These are phyloP conservation scores for Eucalyptus guilfoylei DNA, from an alignment of 345 rosid species.

Conservation along the genomic window DNA sequence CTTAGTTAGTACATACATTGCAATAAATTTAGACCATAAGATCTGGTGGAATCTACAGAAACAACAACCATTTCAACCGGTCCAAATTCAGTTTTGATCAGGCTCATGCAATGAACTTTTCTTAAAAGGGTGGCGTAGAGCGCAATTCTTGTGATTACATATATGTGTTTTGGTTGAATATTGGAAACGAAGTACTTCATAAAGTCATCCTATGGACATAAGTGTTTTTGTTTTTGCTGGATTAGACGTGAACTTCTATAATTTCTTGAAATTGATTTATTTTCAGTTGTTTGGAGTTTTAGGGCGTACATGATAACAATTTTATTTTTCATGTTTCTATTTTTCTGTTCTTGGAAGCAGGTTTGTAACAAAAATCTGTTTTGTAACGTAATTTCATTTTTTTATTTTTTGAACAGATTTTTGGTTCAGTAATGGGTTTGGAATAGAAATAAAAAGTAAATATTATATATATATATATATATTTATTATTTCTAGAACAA, in stretches of 20 bases:
- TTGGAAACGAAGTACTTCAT: not conserved
- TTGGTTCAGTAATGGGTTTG: too few relatives aligned
- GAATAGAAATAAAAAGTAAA: too few relatives aligned
- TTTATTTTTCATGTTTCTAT: too few relatives aligned
- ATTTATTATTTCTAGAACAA: too few relatives aligned
- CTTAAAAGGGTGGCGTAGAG: not conserved
- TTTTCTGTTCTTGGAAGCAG: rapidly evolving
- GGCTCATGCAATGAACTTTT: not conserved
- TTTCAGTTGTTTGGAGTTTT: not conserved
- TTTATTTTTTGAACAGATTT: too few relatives aligned
- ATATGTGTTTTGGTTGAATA: not conserved
- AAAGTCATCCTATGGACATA: not conserved
- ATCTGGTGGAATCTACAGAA: not conserved
- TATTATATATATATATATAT: too few relatives aligned
- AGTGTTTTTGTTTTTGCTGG: too few relatives aligned
- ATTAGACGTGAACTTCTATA: not conserved
- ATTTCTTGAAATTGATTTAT: not conserved
- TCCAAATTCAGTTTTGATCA: not conserved
- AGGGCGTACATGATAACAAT: too few relatives aligned
- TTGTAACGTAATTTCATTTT: too few relatives aligned
- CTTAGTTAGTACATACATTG: not conserved
- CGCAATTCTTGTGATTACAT: not conserved
- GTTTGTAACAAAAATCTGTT: too few relatives aligned
- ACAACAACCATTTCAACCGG: not conserved
- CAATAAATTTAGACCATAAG: not conserved